Evolutionary conservation across 2,329 filamentous ascomycete species (phyloP).

Genomic region (Ceratocystis huliohia): DNA sequence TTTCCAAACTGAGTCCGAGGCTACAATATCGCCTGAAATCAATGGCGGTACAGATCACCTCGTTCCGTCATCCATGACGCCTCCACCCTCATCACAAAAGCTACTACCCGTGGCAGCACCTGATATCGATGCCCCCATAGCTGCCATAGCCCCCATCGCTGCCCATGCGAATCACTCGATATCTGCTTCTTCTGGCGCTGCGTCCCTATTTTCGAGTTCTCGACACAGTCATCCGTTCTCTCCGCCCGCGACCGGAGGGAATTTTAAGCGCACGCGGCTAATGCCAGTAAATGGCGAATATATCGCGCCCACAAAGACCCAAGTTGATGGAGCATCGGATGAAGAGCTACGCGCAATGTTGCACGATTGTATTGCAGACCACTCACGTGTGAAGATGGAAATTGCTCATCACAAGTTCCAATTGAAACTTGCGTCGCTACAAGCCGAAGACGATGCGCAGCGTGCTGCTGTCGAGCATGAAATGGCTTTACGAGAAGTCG

Average conservation of each 20-base stretch:
- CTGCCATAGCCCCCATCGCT: not conserved
- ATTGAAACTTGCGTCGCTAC: slow-evolving; percentile 69
- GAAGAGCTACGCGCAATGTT: slow-evolving; percentile 48
- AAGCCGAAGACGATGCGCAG: slow-evolving; percentile 73
- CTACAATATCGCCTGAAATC: slow-evolving; percentile 39
- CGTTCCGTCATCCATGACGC: slow-evolving; percentile 46
- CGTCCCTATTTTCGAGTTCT: slow-evolving; percentile 24
- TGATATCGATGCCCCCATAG: slow-evolving; percentile 6
- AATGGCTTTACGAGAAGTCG: slow-evolving; percentile 77
- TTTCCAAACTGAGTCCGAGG: slow-evolving; percentile 38
- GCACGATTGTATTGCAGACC: slow-evolving; percentile 41
- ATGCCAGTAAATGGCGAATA: slow-evolving; percentile 31
- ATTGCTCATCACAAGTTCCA: slow-evolving; percentile 85
- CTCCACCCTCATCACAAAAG: slow-evolving; percentile 38
- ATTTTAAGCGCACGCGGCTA: slow-evolving; percentile 8
- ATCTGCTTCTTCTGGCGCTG: slow-evolving; percentile 26
- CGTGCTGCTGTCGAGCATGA: slow-evolving; percentile 83
- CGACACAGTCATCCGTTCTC: slow-evolving; percentile 41
- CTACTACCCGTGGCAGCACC: slow-evolving; percentile 7
- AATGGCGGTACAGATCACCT: slow-evolving; percentile 35
- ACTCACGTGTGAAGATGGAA: slow-evolving; percentile 59
- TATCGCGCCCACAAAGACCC: slow-evolving; percentile 35
- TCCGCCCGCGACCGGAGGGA: slow-evolving; percentile 36
- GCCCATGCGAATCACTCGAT: not conserved
- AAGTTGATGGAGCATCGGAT: slow-evolving; percentile 40